A percentile compares a stretch with the other conserved stretches of the same genome.
Conservation (phyloP, 805 yeast species). For the Torulaspora gathmanii region DNA sequence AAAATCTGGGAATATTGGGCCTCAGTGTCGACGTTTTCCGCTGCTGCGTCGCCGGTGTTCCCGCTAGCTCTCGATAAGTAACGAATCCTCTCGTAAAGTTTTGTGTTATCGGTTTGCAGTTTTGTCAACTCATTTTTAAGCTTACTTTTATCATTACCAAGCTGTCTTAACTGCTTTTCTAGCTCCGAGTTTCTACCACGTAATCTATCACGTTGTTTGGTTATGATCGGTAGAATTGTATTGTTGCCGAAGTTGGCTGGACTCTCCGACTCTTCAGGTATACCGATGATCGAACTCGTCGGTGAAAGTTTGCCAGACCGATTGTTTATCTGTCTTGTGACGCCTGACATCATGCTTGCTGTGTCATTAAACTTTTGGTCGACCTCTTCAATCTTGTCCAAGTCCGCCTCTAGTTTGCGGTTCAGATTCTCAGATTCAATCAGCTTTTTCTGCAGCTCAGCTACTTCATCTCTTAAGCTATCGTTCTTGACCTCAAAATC, state of each 20-base stretch:
- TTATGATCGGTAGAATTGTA: constrained; percentile 74
- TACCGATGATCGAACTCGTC: constrained; percentile 49
- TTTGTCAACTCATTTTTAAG: constrained; percentile 59
- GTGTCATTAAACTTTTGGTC: constrained; percentile 42
- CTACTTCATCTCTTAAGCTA: constrained; percentile 39
- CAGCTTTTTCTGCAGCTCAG: constrained; percentile 37
- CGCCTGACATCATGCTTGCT: constrained; percentile 63
- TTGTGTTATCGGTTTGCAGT: constrained; percentile 69
- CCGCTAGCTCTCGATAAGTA: constrained; percentile 51
- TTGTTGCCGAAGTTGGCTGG: constrained; percentile 30
- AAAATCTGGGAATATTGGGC: constrained; percentile 57
- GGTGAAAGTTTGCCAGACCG: constrained; percentile 41
- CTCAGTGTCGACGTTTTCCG: constrained; percentile 45
- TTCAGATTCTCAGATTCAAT: constrained; percentile 45
- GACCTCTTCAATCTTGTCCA: constrained; percentile 52
- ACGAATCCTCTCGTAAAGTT: constrained; percentile 72
- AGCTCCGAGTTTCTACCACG: constrained; percentile 76
- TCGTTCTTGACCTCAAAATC: constrained; percentile 41
- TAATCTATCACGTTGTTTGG: constrained; percentile 93
- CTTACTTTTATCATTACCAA: constrained; percentile 49
- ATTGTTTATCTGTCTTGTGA: constrained; percentile 38
- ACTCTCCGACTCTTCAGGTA: constrained; percentile 36
- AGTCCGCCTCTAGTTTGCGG: constrained; percentile 66
- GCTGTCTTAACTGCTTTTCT: constrained; percentile 72
- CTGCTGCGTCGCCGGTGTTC: constrained; percentile 12